Conservation (phyloP, 352 stramenopile genomes). For the Pythium vanterpoolii region DNA sequence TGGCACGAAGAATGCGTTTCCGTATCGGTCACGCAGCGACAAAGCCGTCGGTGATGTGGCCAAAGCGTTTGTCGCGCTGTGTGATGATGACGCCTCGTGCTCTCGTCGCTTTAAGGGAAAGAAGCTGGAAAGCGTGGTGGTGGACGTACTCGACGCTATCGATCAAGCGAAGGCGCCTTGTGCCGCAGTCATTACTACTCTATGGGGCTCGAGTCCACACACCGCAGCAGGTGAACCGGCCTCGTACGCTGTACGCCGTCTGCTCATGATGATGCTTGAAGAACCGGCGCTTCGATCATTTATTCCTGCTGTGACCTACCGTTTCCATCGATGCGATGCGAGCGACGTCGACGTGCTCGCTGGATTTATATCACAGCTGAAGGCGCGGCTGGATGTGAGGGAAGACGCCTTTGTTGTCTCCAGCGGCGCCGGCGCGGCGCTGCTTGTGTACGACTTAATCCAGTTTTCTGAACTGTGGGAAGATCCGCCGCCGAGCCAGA, state of each 20-base stretch:
- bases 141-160: conserved; percentile 11
- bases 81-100: conserved; percentile 41
- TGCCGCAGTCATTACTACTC: not conserved
- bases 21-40: conserved; percentile 15
- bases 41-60: conserved; percentile 36
- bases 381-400: not conserved
- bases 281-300: conserved; percentile 45
- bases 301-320: conserved; percentile 58
- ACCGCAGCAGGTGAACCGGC: conserved; percentile 22
- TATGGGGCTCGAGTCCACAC: not conserved
- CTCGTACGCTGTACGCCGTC: conserved; percentile 41
- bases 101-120: conserved; percentile 15
- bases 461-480: conserved; percentile 81
- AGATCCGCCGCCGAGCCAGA: conserved; percentile 36
- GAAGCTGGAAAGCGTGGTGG: conserved; percentile 7
- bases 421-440: conserved; percentile 18
- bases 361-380: conserved; percentile 30
- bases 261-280: conserved; percentile 51
- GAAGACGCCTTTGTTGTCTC: not conserved
- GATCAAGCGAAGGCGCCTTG: conserved; percentile 6
- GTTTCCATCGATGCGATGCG: conserved; percentile 46
- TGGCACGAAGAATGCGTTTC: conserved; percentile 16
- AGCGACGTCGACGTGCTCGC: conserved; percentile 44
- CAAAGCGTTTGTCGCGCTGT: conserved; percentile 43
- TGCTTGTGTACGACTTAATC: conserved; percentile 58